These are phyloP conservation scores for Talaromyces nanjingensis DNA, from an alignment of 495 filamentous ascomycete genomes.

Conservation along the genomic window DNA sequence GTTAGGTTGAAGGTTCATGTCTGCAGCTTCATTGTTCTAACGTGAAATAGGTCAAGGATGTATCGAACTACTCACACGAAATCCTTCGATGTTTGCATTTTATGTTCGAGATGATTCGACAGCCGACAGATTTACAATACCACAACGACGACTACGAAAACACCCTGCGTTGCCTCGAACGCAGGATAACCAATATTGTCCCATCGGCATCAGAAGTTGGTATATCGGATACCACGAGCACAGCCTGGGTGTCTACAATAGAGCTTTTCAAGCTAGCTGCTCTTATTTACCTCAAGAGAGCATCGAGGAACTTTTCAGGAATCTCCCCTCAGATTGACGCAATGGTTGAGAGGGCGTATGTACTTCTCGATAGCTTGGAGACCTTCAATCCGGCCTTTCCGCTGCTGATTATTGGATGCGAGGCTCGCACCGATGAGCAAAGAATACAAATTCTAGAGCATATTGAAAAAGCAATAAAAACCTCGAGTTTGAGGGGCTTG, in stretches of 20 bases:
- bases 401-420: slow-evolving; percentile 4
- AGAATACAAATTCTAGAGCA: slow-evolving; percentile 1
- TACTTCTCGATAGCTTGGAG: slow-evolving; percentile 1
- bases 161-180: slow-evolving; percentile 4
- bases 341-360: slow-evolving; percentile 5
- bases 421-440: slow-evolving; percentile 1
- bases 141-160: slow-evolving; percentile 3
- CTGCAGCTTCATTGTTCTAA: neutral
- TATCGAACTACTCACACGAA: slow-evolving; percentile 1
- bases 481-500: slow-evolving; percentile 2
- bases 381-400: slow-evolving; percentile 1
- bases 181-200: slow-evolving; percentile 5
- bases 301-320: slow-evolving; percentile 6
- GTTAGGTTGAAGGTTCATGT: neutral
- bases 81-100: neutral
- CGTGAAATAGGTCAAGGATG: slow-evolving; percentile 1
- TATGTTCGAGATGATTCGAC: slow-evolving; percentile 5
- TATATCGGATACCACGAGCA: slow-evolving; percentile 3
- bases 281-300: slow-evolving; percentile 2
- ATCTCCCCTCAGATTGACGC: neutral
- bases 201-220: neutral
- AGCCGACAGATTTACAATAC: slow-evolving; percentile 1
- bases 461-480: neutral
- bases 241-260: slow-evolving; percentile 4
- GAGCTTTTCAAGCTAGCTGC: slow-evolving; percentile 5